A percentile compares a stretch with the other conserved stretches of the same genome.
Evolutionary conservation across 2,329 filamentous ascomycete genomes (phyloP).

Genomic region (Venturiaceae sp.): DNA sequence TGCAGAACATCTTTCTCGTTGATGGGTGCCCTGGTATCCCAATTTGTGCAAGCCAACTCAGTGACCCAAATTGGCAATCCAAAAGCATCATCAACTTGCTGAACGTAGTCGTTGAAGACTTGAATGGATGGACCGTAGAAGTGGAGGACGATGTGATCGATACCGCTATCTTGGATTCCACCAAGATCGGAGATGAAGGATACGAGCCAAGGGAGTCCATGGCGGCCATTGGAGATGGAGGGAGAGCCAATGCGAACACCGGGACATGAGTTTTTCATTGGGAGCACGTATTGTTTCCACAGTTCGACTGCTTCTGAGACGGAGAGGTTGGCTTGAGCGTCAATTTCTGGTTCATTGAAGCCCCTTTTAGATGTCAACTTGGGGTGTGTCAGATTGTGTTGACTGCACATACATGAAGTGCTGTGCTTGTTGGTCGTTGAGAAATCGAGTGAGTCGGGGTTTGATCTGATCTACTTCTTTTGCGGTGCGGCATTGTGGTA

Average conservation of each 20-base stretch:
- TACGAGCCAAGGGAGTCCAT: conserved; percentile 1
- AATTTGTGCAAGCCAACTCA: neutral
- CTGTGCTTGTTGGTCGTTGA: neutral
- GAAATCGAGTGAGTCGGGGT: neutral
- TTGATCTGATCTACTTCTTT: neutral
- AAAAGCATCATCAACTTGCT: neutral
- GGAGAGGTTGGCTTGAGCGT: neutral
- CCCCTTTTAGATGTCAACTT: neutral
- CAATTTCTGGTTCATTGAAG: conserved; percentile 5
- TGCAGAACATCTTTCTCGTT: neutral
- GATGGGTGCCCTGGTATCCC: neutral
- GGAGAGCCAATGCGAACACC: neutral
- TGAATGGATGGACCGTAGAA: neutral
- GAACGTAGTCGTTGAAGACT: neutral
- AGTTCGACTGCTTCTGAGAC: neutral
- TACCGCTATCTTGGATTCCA: neutral
- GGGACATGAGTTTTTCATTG: neutral
- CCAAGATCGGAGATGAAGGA: conserved; percentile 1
- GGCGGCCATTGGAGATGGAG: neutral
- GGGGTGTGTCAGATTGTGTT: too few relatives aligned
- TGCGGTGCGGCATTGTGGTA: neutral
- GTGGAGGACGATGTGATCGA: neutral
- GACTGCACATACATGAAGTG: neutral
- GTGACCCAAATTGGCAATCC: conserved; percentile 1
- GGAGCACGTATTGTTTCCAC: neutral